A percentile compares a stretch with the other conserved stretches of the same genome.
Evolutionary conservation across 2,329 filamentous ascomycete genomes (phyloP).

Genomic region (Grosmannia clavigera): DNA sequence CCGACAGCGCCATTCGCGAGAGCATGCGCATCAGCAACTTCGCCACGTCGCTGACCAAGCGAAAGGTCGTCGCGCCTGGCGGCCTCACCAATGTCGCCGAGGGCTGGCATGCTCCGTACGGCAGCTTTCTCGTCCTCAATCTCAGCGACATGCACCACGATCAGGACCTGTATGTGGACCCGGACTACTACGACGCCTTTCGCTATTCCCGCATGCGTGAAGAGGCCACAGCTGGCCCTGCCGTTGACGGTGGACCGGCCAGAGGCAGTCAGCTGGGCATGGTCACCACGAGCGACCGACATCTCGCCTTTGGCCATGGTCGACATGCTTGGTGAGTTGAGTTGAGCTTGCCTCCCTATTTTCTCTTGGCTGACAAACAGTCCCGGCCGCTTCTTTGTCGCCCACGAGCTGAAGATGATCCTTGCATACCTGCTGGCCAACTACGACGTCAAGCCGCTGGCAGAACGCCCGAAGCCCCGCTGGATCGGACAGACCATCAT

Average conservation of each 20-base stretch:
- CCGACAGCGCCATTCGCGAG: conserved; percentile 41
- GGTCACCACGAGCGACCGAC: conserved; percentile 37
- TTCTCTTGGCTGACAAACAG: conserved; percentile 15
- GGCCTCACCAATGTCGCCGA: conserved; percentile 26
- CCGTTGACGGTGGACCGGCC: neutral
- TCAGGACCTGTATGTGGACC: conserved; percentile 27
- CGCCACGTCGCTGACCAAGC: conserved; percentile 29
- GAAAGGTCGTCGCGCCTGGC: conserved; percentile 28
- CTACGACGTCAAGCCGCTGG: conserved; percentile 36
- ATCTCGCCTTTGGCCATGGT: conserved; percentile 45
- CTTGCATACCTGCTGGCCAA: conserved; percentile 36
- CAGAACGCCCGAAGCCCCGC: conserved; percentile 24
- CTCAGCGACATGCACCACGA: conserved; percentile 34
- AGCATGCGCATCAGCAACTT: conserved; percentile 37
- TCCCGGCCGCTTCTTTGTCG: conserved; percentile 43
- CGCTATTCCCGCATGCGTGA: conserved; percentile 32
- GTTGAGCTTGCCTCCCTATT: neutral
- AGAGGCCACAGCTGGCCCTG: conserved; percentile 9
- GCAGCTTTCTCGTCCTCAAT: conserved; percentile 29
- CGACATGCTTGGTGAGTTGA: conserved; percentile 32
- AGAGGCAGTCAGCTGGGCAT: conserved; percentile 31
- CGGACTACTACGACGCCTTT: conserved; percentile 34
- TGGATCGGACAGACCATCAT: conserved; percentile 33
- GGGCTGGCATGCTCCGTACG: conserved; percentile 32
- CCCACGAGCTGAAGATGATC: conserved; percentile 43